These are phyloP conservation scores for Monoraphidium neglectum DNA, from an alignment of 139 green algal genomes.

Conservation along the genomic window DNA sequence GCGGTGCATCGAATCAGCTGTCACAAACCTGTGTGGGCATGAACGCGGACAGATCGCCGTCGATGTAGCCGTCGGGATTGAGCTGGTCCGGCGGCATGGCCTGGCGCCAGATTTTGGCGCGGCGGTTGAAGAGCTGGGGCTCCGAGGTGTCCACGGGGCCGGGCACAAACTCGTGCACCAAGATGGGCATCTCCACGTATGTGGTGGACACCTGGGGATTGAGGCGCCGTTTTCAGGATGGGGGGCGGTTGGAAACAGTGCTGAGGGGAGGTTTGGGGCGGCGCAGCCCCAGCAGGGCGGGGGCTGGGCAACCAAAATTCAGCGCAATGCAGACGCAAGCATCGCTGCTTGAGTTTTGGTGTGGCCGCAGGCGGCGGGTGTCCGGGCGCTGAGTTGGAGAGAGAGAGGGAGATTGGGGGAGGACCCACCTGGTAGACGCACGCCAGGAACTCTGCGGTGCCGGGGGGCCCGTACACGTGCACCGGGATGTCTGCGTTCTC, in stretches of 20 bases:
- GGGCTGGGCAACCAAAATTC: too few species aligned
- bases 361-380: too few species aligned
- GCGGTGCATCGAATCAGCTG: neutral
- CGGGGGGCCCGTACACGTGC: slow-evolving; percentile 82
- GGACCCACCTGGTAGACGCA: slow-evolving; percentile 45
- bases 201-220: slow-evolving; percentile 74
- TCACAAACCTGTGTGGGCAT: slow-evolving; percentile 34
- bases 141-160: slow-evolving; percentile 1
- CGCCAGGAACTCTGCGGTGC: slow-evolving; percentile 64
- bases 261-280: too few species aligned
- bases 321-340: too few species aligned
- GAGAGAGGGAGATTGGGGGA: too few species aligned
- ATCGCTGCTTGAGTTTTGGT: too few species aligned
- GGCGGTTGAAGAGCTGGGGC: slow-evolving; percentile 33
- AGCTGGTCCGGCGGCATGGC: slow-evolving; percentile 75
- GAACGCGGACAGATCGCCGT: slow-evolving; percentile 49
- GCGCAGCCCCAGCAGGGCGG: too few species aligned
- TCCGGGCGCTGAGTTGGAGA: too few species aligned
- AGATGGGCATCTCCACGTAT: slow-evolving; percentile 70
- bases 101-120: slow-evolving; percentile 48
- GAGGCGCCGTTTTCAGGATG: slow-evolving; percentile 1
- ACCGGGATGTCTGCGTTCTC: slow-evolving; percentile 75
- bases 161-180: slow-evolving; percentile 75
- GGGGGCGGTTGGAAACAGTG: neutral
- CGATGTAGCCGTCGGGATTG: slow-evolving; percentile 65